Conservation (phyloP, 257 asterid genomes). For the Anisodus acutangulus region DNA sequence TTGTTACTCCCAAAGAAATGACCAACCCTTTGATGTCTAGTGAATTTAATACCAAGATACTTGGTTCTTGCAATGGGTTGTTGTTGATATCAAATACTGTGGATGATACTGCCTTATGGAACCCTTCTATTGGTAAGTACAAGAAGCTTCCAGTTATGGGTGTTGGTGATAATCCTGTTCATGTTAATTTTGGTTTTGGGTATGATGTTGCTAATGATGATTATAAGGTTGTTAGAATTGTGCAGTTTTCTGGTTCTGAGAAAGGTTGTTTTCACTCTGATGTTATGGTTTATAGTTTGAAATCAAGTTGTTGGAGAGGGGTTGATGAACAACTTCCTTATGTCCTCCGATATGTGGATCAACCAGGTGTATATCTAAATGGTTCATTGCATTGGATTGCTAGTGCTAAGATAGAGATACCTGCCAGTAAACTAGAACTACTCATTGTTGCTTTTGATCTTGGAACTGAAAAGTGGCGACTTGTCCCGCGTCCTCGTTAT, state of each 20-base stretch:
- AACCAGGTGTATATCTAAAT: neutral
- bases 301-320: neutral
- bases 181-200: neutral
- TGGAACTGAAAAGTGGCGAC: neutral
- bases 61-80: neutral
- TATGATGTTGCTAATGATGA: constrained; percentile 12
- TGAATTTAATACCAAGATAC: neutral
- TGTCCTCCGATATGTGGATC: neutral
- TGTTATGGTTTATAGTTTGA: neutral
- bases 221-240: constrained; percentile 24
- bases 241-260: neutral
- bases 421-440: neutral
- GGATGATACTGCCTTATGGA: neutral
- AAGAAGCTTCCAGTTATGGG: neutral
- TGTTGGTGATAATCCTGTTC: neutral
- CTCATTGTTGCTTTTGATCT: constrained; percentile 21
- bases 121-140: neutral
- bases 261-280: neutral
- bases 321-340: constrained; percentile 14
- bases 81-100: constrained; percentile 14
- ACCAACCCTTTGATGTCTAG: neutral
- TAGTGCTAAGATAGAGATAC: neutral
- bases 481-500: neutral
- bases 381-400: constrained; percentile 26
- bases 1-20: neutral